Evolutionary conservation across 495 filamentous ascomycete species (phyloP).

Genomic region (Penicillium pulvis): DNA sequence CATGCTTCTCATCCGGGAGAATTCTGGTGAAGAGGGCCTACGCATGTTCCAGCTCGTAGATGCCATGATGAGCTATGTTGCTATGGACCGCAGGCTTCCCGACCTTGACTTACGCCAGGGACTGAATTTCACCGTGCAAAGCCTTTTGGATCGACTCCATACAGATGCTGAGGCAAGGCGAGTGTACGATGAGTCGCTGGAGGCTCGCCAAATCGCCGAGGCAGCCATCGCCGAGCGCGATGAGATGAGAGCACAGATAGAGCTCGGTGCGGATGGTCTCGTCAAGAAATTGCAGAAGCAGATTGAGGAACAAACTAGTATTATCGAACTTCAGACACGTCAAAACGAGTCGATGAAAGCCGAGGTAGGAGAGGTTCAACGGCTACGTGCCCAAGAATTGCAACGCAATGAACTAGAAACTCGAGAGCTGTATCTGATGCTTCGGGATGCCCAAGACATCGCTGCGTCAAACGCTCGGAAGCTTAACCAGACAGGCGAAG

Average conservation of each 20-base stretch:
- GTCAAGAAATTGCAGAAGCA: conserved; percentile 92
- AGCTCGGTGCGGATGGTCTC: conserved; percentile 89
- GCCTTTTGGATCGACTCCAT: conserved; percentile 88
- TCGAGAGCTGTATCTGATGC: conserved; percentile 95
- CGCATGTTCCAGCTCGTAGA: conserved; percentile 99
- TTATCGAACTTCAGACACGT: conserved; percentile 85
- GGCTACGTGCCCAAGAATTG: conserved; percentile 84
- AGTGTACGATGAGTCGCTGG: conserved; percentile 84
- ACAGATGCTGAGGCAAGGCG: conserved; percentile 93
- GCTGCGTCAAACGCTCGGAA: conserved; percentile 85
- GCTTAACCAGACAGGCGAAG: conserved; percentile 37
- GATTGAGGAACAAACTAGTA: conserved; percentile 83
- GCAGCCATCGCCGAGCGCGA: conserved; percentile 94
- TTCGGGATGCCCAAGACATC: conserved; percentile 95
- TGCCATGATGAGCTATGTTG: conserved; percentile 96
- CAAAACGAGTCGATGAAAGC: conserved; percentile 86
- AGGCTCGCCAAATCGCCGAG: conserved; percentile 89
- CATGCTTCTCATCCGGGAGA: conserved; percentile 89
- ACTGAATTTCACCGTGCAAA: conserved; percentile 96
- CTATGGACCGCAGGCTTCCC: conserved; percentile 93
- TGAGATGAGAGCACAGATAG: conserved; percentile 91
- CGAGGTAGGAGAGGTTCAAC: conserved; percentile 84
- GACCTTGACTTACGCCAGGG: conserved; percentile 98
- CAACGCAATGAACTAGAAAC: conserved; percentile 96
- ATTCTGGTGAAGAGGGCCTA: conserved; percentile 86